Conservation (phyloP, 2,329 filamentous ascomycete species). For the Rhinocladiella similis region DNA sequence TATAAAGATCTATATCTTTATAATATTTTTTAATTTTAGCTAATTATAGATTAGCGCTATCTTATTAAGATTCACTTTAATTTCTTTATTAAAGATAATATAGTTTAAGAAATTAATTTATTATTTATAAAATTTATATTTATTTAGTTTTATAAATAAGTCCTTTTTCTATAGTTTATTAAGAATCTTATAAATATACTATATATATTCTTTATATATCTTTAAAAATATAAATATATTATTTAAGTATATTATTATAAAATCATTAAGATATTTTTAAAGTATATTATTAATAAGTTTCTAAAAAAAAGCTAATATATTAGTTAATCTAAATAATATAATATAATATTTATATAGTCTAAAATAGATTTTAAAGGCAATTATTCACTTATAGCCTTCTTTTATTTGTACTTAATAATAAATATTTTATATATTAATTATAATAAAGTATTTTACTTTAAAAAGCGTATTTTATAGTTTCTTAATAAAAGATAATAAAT, state of each 20-base stretch:
- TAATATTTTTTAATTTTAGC: conserved; percentile 15
- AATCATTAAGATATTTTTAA: conserved; percentile 10
- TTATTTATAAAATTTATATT: conserved; percentile 35
- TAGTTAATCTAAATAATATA: too few relatives aligned
- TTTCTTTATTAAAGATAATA: conserved; percentile 30
- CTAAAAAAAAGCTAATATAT: conserved; percentile 2
- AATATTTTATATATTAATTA: not conserved
- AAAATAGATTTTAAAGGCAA: conserved; percentile 17
- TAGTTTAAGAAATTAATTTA: conserved; percentile 35
- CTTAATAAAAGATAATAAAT: not conserved
- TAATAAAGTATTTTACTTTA: not conserved
- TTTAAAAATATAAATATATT: conserved; percentile 33
- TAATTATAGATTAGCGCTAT: conserved; percentile 30
- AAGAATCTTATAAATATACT: too few relatives aligned
- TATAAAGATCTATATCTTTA: conserved; percentile 4
- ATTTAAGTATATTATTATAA: conserved; percentile 24
- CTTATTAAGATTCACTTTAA: conserved; percentile 32
- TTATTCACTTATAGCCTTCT: conserved; percentile 26
- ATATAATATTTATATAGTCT: conserved; percentile 6
- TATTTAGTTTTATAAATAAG: conserved; percentile 29
- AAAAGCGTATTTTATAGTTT: not conserved
- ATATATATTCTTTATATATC: conserved; percentile 27
- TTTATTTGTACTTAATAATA: too few relatives aligned
- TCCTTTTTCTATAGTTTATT: too few relatives aligned
- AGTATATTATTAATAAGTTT: conserved; percentile 12